These are phyloP conservation scores for Lonicera japonica DNA, from an alignment of 129 eudicot genomes.

Conservation along the genomic window DNA sequence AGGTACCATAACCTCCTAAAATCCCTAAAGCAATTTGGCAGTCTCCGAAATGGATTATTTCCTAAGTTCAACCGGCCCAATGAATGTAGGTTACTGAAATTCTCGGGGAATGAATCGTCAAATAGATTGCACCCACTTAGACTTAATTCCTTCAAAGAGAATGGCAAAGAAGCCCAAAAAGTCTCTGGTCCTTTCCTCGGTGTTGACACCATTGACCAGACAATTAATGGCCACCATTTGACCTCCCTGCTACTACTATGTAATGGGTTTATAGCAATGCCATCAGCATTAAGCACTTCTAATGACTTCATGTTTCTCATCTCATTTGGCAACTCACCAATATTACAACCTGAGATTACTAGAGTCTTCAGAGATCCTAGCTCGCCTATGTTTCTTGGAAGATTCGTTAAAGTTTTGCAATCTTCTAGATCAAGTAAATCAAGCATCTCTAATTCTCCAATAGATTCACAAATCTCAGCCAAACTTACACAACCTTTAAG, in stretches of 20 bases:
- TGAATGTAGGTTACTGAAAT: too few species aligned
- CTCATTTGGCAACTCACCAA: neutral
- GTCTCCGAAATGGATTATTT: neutral
- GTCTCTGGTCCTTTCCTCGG: neutral
- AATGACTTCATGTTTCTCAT: constrained; percentile 5
- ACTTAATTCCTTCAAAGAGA: too few species aligned
- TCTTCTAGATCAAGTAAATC: constrained; percentile 10
- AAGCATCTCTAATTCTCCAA: constrained; percentile 1
- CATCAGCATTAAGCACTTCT: neutral
- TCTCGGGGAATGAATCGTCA: neutral
- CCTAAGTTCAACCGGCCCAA: neutral
- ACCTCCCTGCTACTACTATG: neutral
- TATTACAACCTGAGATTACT: constrained; percentile 13
- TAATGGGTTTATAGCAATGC: neutral
- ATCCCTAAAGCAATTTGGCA: neutral
- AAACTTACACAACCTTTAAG: neutral
- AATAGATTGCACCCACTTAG: neutral
- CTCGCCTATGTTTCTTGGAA: constrained; percentile 15
- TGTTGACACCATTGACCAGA: neutral
- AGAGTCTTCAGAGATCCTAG: constrained; percentile 3
- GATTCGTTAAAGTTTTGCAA: constrained; percentile 8
- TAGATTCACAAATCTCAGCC: constrained; percentile 4
- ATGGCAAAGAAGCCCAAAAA: neutral
- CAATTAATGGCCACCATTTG: constrained; percentile 5
- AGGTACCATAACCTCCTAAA: neutral